Base-by-base conservation (phyloP, 805 yeast genomes). In the Komagataella pseudopastoris region DNA sequence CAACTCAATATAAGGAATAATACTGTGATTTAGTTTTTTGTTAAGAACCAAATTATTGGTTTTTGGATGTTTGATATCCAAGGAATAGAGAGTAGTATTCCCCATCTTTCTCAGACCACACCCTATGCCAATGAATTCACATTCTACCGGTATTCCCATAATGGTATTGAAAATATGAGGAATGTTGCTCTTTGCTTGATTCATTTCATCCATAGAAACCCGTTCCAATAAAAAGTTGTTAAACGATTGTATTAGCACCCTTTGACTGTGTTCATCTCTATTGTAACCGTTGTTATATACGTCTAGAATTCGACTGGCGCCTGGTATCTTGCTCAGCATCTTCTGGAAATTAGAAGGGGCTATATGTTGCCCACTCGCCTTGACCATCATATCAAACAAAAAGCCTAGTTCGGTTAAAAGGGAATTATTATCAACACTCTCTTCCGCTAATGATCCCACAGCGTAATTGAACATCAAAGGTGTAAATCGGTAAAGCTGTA, bases 311-410 rank as follows among this genome's bases (percentile, higher is more conserved):
- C 69, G 68, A 17, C 67, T 60, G 0, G 87, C 86, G 36, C 77
- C 78, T 1, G 74, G 72, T 6, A 71, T 63, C 1, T 73, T 62
- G 7, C 72, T 69, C 45, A 85, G 60, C 3, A 78, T 63, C 43
- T 71, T 68, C 56, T 81, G 83, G 60, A 91, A 88, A 61, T 93
- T 93, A 1, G 89, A 72, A 0, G 96, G 84, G 45, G 87, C 78
- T 59, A 91, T 88, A 57, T 85, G 87, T 44, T 77, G 76, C 0
- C 95, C 93, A 12, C 75, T 67, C 0, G 96, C 88, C 62, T 87
- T 86, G 46, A 75, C 75, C 67, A 91, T 75, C 99, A 93, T 91
- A 60, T 95, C 98, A 66, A 80, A 88, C 12, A 95, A 68, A 56
- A 88, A 88, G 0, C 96, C 99, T 48, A 90, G 68, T 61, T 93